Base-by-base conservation (phyloP, 2,329 filamentous ascomycete genomes). In the Sporothrix mexicana region DNA sequence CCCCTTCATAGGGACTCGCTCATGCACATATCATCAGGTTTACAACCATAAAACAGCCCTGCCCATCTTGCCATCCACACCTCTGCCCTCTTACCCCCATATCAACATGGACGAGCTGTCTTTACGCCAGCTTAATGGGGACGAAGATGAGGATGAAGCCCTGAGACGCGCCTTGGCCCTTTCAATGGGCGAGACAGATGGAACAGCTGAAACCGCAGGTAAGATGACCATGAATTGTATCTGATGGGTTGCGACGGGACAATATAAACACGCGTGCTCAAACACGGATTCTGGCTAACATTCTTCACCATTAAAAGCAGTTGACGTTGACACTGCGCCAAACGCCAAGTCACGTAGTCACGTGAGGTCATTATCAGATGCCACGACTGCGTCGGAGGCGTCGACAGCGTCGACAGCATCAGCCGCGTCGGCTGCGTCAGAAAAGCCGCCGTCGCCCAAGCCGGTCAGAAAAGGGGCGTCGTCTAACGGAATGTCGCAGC, bases 81-180 rank as follows among this genome's bases (percentile, higher is more conserved):
- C 5, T 57, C 51, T 13, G 1, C 41, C 17, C 66, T 55, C 25
- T 23, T 17, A 30, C 25, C 9, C 17, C 30, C 41, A 3, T 3
- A 13, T 41, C 17, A 73, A 78, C 45, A 78, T 81, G 73, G 78
- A 78, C 10, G 74, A 76, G 30, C 62, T 75, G 30, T 25, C 73
- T 23, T 73, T 75, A 3, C 74, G 75, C 2, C 78, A 79, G 47
- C 67, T 80, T 55, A 81, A 82, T 36, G 79, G 79, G 9, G 77
- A 76, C 13, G 80, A 80, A 30, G 85, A 87, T 62, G 87, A 90
- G 23, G 88, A 91, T 69, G 87, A 88, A 73, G 88, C 89, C 43
- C 80, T 91, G n/a, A 84, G 84, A 41, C 84, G 83, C 73, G 90
- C 90, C 43, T 90, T 92, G 73, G 88, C 85, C 17, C 80, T 90